Base-by-base conservation (phyloP, 1,139 yeast species). In the Pichia norvegensis region DNA sequence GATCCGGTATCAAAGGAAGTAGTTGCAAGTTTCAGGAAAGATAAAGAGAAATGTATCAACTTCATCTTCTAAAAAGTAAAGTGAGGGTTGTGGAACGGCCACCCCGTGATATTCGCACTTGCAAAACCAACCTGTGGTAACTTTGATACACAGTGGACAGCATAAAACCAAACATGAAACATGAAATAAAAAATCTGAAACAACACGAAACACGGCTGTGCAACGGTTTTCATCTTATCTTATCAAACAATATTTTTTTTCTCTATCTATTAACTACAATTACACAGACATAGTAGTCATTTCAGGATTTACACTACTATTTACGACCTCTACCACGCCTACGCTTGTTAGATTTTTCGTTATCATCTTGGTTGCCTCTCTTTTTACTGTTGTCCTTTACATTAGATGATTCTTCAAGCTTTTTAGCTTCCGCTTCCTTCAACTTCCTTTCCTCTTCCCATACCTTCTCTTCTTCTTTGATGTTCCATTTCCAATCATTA, bases 401-500 rank as follows among this genome's bases (percentile, higher is more conserved):
- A 20, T 35, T 20, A 14, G 10, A 16, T 6, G 19, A 16, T 17
- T 31, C 37, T 16, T 44, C 40, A 13, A 5, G 20, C 14, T 6
- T 16, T 27, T n/a, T 11, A 11, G 19, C 31, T 47, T 53, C 46
- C 45, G 46, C 41, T 53, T 42, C 23, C 23, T 37, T 33, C 21
- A 33, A 33, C 47, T 17, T 61, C 59, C 45, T 31, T 23, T 48
- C 52, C n/a, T 43, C 43, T 9, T 70, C 80, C 45, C 70, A 70
- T 6, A 38, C 35, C 10, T 33, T 40, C 60, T 85, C 95, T 57
- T 81, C 85, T 44, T 80, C 80, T 59, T 84, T 87, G 31, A 85
- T 76, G 33, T 77, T 58, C 40, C 74, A 69, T 66, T 84, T 85
- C 97, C 97, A 88, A 59, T 87, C 95, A 59, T 72, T 77, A 62